phyloP scores from a whole-genome alignment of 2,329 filamentous ascomycete genomes.

The Trichoderma lentiforme region DNA sequence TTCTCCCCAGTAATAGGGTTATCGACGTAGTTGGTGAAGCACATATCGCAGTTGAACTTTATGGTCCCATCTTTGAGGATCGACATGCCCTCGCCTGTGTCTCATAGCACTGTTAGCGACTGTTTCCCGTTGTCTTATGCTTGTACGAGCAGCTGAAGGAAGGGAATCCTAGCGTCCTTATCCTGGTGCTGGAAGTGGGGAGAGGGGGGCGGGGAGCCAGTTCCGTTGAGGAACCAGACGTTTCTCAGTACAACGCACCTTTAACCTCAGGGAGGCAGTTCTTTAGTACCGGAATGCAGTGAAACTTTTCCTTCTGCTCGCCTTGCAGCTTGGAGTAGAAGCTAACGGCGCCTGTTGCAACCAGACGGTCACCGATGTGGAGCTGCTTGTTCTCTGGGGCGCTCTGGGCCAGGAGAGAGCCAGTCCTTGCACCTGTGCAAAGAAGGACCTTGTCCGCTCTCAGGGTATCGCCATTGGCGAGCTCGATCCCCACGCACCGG shows the following conservation, averaged over 20 bases:
- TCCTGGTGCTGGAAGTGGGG: neutral
- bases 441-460: conserved; percentile 53
- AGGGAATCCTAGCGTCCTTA: neutral
- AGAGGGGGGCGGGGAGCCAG: neutral
- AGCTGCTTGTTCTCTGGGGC: conserved; percentile 47
- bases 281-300: conserved; percentile 52
- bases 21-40: conserved; percentile 52
- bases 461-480: conserved; percentile 44
- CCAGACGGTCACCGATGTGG: conserved; percentile 51
- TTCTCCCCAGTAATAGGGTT: conserved; percentile 46
- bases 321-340: conserved; percentile 39
- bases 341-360: conserved; percentile 53
- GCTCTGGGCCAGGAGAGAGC: conserved; percentile 50
- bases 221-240: neutral
- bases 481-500: conserved; percentile 47
- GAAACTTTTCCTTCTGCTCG: conserved; percentile 46
- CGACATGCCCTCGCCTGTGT: conserved; percentile 41
- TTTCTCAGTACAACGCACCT: conserved; percentile 31
- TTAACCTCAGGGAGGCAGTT: conserved; percentile 41
- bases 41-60: conserved; percentile 60
- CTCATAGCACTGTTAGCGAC: conserved; percentile 11
- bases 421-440: conserved; percentile 56
- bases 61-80: conserved; percentile 48
- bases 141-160: neutral
- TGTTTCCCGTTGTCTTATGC: neutral